Evolutionary conservation across 2,329 filamentous ascomycete genomes (phyloP), one percentile per base, ranked within the genome.

Genomic region (Myriosclerotinia scirpicola): DNA sequence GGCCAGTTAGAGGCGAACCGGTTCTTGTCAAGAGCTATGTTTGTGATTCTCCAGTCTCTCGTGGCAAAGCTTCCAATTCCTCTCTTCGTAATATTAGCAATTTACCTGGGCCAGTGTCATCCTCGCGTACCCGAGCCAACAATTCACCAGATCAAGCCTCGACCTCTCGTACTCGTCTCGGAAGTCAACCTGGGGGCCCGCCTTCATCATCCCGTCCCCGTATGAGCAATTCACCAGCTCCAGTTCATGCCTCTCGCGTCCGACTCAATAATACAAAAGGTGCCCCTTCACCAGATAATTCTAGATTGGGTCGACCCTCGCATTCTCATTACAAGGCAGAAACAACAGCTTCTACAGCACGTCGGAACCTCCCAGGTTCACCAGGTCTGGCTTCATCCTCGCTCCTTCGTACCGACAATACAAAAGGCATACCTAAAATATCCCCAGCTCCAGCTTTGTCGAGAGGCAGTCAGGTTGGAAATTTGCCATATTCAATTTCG

Each of bases 401-500:
- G 20, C 34, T 15, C 11, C 30, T 12, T 48, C 56, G 44, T 1
- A 22, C 30, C 30, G 30, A 60, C 17, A 26, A 50, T 22, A n/a
- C 14, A 17, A 50, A 11, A 22, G 30, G 14, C 11, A 38, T 42
- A 50, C 15, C 44, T 26, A 17, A 48, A 5, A 53, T 42, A 12
- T 11, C 36, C 15, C 15, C 22, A 22, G 36, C 14, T 50, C 20
- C 36, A 22, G 30, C 46, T 34, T 44, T 36, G 0, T 60, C 54
- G 20, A 60, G 44, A 22, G 46, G 54, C 1, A 36, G 44, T 17
- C 63, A 40, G 12, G 7, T n/a, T n/a, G 17, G 34, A 6, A 50
- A 60, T 36, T 36, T 65, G 34, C 22, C 54, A 53, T 52, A 53
- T n/a, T 65, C 63, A 44, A 22, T 22, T 42, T 65, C 63, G 36